Evolutionary conservation across 257 asterid genomes (phyloP), one percentile per base, ranked within the genome.

Genomic region (Cruciata laevipes): DNA sequence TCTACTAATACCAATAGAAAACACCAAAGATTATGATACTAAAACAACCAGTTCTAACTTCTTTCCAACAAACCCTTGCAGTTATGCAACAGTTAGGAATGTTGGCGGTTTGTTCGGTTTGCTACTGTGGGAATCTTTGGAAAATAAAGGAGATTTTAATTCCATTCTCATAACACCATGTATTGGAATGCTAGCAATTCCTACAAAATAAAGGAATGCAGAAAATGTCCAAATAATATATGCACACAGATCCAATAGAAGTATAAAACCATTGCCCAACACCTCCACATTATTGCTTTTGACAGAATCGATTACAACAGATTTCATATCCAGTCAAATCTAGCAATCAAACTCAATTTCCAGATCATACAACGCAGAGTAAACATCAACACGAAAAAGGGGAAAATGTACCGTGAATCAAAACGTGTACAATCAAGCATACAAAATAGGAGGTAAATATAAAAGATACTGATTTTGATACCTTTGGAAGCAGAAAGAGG

Each of bases 311-410:
- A 25, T 38, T 38, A 35, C 44, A 24, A 6, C 68, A 42, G 44
- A 65, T 5, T 20, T 21, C 20, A 0, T 6, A 5, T 42, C 16
- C 53, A 47, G 18, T 14, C 40, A 31, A 33, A 70, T 47, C 42
- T 13, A 38, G 18, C 33, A 49, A 2, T 49, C 0, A 4, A 23
- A 33, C 31, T 35, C 31, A 62, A 51, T 63, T 37, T 17, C 21
- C 4, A 27, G 75, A 63, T 71, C 68, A 61, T 20, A 63, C 59
- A 25, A 18, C 59, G 10, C 27, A 63, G 31, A 69, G 42, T 32
- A 24, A 58, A 33, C 35, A 17, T 3, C 21, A 42, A 25, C 21
- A 16, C 4, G 4, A 24, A 17, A 40, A 40, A 10, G 47, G 14
- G 12, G 6, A 44, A 44, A 44, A 2, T 2, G n/a, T 3, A 44